Base-by-base conservation (phyloP, 441 rosid species). In the Populus trichocarpa region DNA sequence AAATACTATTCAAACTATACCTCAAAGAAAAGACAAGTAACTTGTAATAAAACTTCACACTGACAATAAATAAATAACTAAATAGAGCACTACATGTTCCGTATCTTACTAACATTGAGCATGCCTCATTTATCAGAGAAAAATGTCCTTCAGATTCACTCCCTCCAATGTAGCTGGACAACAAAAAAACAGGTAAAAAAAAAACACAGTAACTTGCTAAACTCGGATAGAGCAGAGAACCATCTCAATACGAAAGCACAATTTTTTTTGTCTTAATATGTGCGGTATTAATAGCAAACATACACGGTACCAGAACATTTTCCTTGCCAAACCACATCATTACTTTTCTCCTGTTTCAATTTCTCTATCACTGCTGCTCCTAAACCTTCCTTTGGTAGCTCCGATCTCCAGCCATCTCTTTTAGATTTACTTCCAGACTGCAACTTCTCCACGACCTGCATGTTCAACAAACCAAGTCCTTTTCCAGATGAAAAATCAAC, bases 221-320 rank as follows among this genome's bases (percentile, higher is more conserved):
- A 69, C 75, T 71, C 70, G 67, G 78, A 73, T 66, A 79, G 36
- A 87, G 72, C 64, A 83, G 63, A 69, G 77, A 71, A 75, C n/a
- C 61, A 23, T 33, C 63, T 61, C 63, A 69, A 53, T 70, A 65
- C 53, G 18, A 32, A 33, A 14, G 2, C 25, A 25, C 20, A 8
- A 79, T 69, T 72, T 10, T 23, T 28, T 28, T 35, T 75, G 12
- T 35, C 14, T 63, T 30, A 78, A 65, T 83, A 50, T 25, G 22
- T 64, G 78, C 18, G 46, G 75, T 73, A 74, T 70, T 53, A 79
- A 81, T 71, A 81, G 83, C 57, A 85, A 75, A 96, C 99, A 82
- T 94, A 94, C 99, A 96, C 97, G 87, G 98, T 90, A 90, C 98
- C 98, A 71, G 99, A 96, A 81, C 99, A 96, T 91, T 92, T 96